Conservation (phyloP, 768 basidiomycete species). For the Leccinum ochraceum region DNA sequence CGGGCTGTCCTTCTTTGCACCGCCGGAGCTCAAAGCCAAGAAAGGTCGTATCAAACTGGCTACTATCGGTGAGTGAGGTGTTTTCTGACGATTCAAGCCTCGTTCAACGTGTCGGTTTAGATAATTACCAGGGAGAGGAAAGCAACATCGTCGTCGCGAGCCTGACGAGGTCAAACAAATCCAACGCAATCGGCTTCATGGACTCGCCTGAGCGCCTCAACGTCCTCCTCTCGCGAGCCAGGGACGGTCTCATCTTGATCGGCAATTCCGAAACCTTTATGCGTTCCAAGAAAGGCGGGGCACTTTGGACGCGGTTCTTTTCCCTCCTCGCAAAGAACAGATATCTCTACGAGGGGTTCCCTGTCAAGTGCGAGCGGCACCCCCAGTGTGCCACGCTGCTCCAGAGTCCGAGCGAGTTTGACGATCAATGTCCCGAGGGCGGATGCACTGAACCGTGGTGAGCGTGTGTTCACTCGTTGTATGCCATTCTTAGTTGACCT, state of each 20-base stretch:
- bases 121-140: constrained; percentile 79
- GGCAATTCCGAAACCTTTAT: constrained; percentile 45
- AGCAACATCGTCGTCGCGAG: constrained; percentile 64
- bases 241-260: constrained; percentile 63
- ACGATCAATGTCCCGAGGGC: constrained; percentile 55
- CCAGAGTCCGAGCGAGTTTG: constrained; percentile 47
- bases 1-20: constrained; percentile 38
- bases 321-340: constrained; percentile 1
- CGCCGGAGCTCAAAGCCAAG: constrained; percentile 41
- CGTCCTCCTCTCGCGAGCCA: constrained; percentile 67
- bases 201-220: constrained; percentile 66
- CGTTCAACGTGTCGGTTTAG: constrained; percentile 33
- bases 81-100: neutral
- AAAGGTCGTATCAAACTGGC: constrained; percentile 50
- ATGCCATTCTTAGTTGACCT: no score
- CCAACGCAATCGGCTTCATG: constrained; percentile 66
- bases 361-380: constrained; percentile 57
- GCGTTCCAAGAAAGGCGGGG: constrained; percentile 11
- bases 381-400: constrained; percentile 41
- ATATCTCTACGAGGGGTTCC: constrained; percentile 40
- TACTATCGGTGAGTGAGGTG: constrained; percentile 54
- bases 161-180: constrained; percentile 58
- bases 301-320: constrained; percentile 13
- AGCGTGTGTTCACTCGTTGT: constrained; percentile 1
- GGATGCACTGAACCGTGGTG: constrained; percentile 64